Conservation (phyloP, 2,329 filamentous ascomycete genomes). For the Cercospora nicotianae region DNA sequence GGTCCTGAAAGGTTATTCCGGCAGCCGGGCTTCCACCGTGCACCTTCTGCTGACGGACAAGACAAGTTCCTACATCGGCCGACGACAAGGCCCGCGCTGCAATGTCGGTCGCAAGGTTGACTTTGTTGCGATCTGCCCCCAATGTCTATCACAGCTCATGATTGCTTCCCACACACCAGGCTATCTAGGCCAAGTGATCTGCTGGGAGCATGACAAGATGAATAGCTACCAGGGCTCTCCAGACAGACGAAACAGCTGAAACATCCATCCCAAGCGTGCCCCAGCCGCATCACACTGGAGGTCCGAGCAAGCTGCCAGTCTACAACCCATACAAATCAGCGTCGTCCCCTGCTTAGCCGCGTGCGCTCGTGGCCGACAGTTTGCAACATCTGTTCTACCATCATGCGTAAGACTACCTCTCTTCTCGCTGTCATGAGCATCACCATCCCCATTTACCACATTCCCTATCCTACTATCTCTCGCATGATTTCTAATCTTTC, state of each 20-base stretch:
- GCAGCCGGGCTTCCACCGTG: neutral
- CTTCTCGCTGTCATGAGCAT: neutral
- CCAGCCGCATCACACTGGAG: neutral
- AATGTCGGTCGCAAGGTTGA: constrained; percentile 2
- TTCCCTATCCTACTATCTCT: neutral
- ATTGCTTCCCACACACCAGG: neutral
- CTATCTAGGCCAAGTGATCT: neutral
- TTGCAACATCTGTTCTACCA: neutral
- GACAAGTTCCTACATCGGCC: neutral
- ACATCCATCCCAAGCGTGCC: neutral
- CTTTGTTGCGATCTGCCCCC: neutral
- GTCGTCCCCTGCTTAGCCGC: neutral
- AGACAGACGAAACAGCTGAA: neutral
- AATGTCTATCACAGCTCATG: neutral
- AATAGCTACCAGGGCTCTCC: neutral
- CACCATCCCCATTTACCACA: neutral
- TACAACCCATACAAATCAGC: neutral
- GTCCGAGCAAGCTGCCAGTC: neutral
- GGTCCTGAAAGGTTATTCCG: neutral
- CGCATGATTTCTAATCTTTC: neutral
- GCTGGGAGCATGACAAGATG: neutral
- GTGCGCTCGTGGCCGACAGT: neutral
- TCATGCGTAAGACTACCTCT: neutral
- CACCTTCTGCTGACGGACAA: neutral
- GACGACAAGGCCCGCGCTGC: constrained; percentile 1